Conservation (phyloP, 2,329 filamentous ascomycete genomes). For the Talaromyces sp. region DNA sequence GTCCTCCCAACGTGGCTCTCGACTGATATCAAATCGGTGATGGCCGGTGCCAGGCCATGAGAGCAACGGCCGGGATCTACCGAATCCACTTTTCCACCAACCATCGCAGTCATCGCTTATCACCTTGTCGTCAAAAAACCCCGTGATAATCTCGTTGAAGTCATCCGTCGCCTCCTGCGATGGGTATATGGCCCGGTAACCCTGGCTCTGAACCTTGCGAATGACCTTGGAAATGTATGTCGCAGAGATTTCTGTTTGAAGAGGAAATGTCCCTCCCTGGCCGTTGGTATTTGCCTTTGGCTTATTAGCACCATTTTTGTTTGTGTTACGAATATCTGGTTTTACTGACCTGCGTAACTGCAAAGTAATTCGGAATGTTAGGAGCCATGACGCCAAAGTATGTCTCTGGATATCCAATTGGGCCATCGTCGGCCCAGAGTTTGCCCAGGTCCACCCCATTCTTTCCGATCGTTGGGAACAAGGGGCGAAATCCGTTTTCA, state of each 20-base stretch:
- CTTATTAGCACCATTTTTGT: neutral
- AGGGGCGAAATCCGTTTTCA: neutral
- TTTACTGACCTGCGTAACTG: slow-evolving; percentile 5
- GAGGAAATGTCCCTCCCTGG: slow-evolving; percentile 11
- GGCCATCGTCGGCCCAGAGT: slow-evolving; percentile 4
- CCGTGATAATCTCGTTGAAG: slow-evolving; percentile 5
- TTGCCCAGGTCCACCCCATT: slow-evolving; percentile 9
- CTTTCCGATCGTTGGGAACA: slow-evolving; percentile 10
- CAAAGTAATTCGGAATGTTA: slow-evolving; percentile 15
- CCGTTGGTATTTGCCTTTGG: slow-evolving; percentile 11
- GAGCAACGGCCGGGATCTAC: slow-evolving; percentile 5
- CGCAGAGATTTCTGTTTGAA: slow-evolving; percentile 8
- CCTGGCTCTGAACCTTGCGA: slow-evolving; percentile 8
- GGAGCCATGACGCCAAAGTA: slow-evolving; percentile 16
- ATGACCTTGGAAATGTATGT: slow-evolving; percentile 13
- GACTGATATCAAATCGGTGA: slow-evolving; percentile 14
- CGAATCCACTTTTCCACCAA: slow-evolving; percentile 15
- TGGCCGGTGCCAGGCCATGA: slow-evolving; percentile 13
- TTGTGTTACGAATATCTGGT: neutral
- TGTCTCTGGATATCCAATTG: slow-evolving; percentile 12
- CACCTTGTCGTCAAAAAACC: slow-evolving; percentile 12
- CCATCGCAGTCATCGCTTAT: slow-evolving; percentile 9
- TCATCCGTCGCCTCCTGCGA: slow-evolving; percentile 15
- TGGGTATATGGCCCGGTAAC: slow-evolving; percentile 8
- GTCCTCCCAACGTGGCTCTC: slow-evolving; percentile 13